Base-by-base conservation (phyloP, 208 protist species). In the Trypanosoma platydactyli region DNA sequence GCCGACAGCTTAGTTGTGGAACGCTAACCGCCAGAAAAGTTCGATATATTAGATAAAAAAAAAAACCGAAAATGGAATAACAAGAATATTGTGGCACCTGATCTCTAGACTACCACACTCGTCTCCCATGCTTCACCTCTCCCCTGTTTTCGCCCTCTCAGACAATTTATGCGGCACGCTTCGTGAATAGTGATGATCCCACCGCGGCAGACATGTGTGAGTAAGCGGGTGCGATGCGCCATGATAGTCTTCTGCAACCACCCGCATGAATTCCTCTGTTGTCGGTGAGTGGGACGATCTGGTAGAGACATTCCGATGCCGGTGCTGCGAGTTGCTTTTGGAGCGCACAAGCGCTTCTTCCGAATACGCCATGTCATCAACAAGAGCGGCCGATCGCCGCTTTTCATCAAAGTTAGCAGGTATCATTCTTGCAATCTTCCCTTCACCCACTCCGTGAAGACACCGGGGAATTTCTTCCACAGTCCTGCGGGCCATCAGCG, bases 221-320 rank as follows among this genome's bases (percentile, higher is more conserved):
- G 22, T 49, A 1, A 42, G 56, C 1, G 40, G 1, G 33, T 38
- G 9, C 46, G 40, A 25, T 20, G 40, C 9, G 4, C 45, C 45
- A 6, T 27, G 59, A 52, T 54, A 35, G 7, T 49, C 38, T 38
- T 30, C 49, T n/a, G 50, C 27, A 1, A 66, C 30, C n/a, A 57
- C 51, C 25, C 49, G 45, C 61, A 66, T 57, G 35, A 66, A 66
- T 25, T 54, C 61, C 5, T 66, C 61, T 11, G 49, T 57, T 48
- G 61, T 57, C 40, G 49, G 61, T 46, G 46, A 64, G 1, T 44
- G 59, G 5, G n/a, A 11, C 3, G 58, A 42, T 35, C 20, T 6
- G n/a, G 6, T 12, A 13, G 15, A 42, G 46, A 4, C 7, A 24
- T 41, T 1, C 46, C 30, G 49, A 16, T 54, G 49, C 49, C 20